A percentile compares a stretch with the other conserved stretches of the same genome.
These are phyloP conservation scores for Cordyceps militaris DNA, from an alignment of 2,329 filamentous ascomycete species.

Conservation along the genomic window DNA sequence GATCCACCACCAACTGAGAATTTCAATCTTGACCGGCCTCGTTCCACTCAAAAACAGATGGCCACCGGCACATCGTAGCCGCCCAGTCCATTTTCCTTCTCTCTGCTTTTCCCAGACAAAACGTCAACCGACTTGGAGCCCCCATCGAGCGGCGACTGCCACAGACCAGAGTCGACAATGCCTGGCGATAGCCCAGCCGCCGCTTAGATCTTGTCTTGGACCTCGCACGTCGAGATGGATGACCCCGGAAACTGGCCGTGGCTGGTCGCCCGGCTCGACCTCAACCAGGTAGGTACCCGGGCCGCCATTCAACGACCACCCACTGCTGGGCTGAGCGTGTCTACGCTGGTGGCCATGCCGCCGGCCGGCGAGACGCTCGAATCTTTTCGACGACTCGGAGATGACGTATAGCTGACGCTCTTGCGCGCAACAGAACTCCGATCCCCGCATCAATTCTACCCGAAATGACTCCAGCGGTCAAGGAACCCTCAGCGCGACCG, in stretches of 20 bases:
- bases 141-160: background rate
- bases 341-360: background rate
- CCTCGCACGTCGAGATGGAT: constrained; percentile 1
- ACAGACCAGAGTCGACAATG: background rate
- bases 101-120: background rate
- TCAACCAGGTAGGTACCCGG: constrained; percentile 2
- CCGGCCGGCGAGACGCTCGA: background rate
- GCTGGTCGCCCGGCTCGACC: constrained; percentile 8
- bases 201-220: background rate
- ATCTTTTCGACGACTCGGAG: background rate
- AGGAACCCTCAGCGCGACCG: constrained; percentile 29
- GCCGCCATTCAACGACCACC: background rate
- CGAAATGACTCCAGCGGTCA: constrained; percentile 26
- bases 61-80: background rate
- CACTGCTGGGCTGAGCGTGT: background rate
- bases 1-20: background rate
- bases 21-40: constrained; percentile 1
- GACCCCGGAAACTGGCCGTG: constrained; percentile 7
- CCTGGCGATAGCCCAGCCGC: background rate
- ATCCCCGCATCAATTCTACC: constrained; percentile 29
- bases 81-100: background rate
- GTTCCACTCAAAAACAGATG: constrained; percentile 4
- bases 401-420: background rate
- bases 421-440: constrained; percentile 16
- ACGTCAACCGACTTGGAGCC: background rate